Percentiles rank a stretch among this genome's conserved stretches.
These are phyloP conservation scores for Zygoascus biomembranicola DNA, from an alignment of 805 yeast species.

Conservation along the genomic window DNA sequence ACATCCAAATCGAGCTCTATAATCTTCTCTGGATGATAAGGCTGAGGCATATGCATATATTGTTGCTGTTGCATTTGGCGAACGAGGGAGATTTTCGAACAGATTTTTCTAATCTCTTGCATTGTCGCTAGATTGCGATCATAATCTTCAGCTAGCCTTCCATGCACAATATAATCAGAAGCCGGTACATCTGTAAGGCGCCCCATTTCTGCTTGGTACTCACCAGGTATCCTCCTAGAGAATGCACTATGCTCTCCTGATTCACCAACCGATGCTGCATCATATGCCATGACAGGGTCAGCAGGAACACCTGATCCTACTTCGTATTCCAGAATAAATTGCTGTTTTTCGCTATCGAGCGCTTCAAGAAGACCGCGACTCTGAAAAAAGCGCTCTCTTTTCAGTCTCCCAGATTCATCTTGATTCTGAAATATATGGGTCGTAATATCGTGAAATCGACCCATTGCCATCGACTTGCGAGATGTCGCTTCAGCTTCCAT, in stretches of 20 bases:
- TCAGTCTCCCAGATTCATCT: slow-evolving; percentile 4
- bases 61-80: slow-evolving; percentile 85
- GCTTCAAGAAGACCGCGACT: slow-evolving; percentile 15
- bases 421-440: slow-evolving; percentile 16
- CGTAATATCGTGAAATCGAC: slow-evolving; percentile 35
- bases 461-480: slow-evolving; percentile 62
- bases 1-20: slow-evolving; percentile 73
- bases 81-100: slow-evolving; percentile 80
- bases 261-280: slow-evolving; percentile 41
- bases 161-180: slow-evolving; percentile 35
- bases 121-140: slow-evolving; percentile 64
- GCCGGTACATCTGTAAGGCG: slow-evolving; percentile 25
- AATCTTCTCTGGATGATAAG: slow-evolving; percentile 57
- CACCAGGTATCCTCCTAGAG: slow-evolving; percentile 25
- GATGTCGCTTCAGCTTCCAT: slow-evolving; percentile 61
- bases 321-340: slow-evolving; percentile 63
- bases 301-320: slow-evolving; percentile 74
- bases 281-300: slow-evolving; percentile 36
- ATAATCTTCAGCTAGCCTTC: slow-evolving; percentile 55
- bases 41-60: slow-evolving; percentile 60
- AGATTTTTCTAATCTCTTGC: slow-evolving; percentile 80
- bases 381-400: slow-evolving; percentile 9
- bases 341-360: slow-evolving; percentile 29
- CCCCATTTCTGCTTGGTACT: slow-evolving; percentile 6
- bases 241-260: slow-evolving; percentile 28